Base-by-base conservation (phyloP, 371 early-diverging fungal genomes). In the Rhizomucor miehei region DNA sequence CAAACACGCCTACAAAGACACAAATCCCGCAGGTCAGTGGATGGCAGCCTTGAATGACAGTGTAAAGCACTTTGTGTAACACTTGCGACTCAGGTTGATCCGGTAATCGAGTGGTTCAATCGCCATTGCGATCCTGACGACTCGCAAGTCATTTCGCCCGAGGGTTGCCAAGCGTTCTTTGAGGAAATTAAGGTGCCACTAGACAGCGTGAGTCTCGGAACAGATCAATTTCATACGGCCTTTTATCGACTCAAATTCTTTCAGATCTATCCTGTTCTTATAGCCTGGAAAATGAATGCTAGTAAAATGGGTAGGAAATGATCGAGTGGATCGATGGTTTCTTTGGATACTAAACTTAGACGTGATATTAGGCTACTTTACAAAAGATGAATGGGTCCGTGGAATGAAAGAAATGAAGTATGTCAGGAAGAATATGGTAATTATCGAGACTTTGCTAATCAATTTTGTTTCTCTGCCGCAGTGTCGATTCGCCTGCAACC, bases 241-340 rank as follows among this genome's bases (percentile, higher is more conserved):
- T 38, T 40, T 29, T 37, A 1, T n/a, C 29, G 21, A 19, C 21
- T 39, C 29, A 10, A 44, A 2, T 44, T 14, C 19, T 3, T 40
- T 3, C 41, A 74, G 75, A 40, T 60, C 1, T 34, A 54, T 37
- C 66, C 75, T 37, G 39, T 75, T 6, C 34, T 75, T 13, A 53
- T 75, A 44, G 75, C 65, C 3, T 75, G 65, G 61, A 71, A 75
- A 21, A 51, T 75, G 60, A 56, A 66, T 16, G 56, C 67, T 14
- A 61, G 44, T 37, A 41, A 61, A 37, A 71, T 75, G 71, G 75
- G 75, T 48, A 66, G 56, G 20, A 29, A 29, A 5, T 29, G 29
- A 29, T 29, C 29, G 29, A 3, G 8, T 29, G 46, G 10, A 17
- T 1, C 5, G 5, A 29, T n/a, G n/a, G n/a, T n/a, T n/a, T n/a